Evolutionary conservation across 2,329 filamentous ascomycete genomes (phyloP).

Genomic region (Phialemoniopsis sp.): DNA sequence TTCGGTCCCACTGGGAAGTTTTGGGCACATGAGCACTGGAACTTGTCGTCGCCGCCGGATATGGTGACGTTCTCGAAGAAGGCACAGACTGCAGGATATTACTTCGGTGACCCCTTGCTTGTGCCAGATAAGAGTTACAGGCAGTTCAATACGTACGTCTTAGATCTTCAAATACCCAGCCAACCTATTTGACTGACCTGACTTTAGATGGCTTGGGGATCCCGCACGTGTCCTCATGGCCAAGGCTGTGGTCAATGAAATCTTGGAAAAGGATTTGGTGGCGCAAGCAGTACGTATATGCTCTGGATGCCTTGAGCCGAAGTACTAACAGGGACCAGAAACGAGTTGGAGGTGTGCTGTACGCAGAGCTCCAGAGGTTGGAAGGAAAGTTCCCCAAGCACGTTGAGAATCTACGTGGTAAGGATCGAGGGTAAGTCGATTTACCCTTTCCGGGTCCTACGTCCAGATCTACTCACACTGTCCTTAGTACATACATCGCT

Average conservation of each 20-base stretch:
- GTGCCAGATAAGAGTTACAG: slow-evolving; percentile 78
- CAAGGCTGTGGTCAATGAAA: slow-evolving; percentile 73
- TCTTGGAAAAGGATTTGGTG: slow-evolving; percentile 65
- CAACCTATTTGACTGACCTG: no score
- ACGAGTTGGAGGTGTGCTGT: slow-evolving; percentile 65
- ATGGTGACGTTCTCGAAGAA: slow-evolving; percentile 91
- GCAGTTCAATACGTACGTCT: slow-evolving; percentile 73
- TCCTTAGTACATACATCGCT: slow-evolving; percentile 67
- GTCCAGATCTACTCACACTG: background rate
- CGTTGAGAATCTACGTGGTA: slow-evolving; percentile 70
- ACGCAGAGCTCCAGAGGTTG: slow-evolving; percentile 58
- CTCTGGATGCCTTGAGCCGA: background rate
- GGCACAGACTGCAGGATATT: slow-evolving; percentile 80
- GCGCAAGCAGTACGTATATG: slow-evolving; percentile 45
- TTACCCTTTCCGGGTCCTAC: no score
- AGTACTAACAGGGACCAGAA: no score
- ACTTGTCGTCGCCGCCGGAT: slow-evolving; percentile 66
- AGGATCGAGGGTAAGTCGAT: slow-evolving; percentile 53
- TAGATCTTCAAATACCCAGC: background rate
- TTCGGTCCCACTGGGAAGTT: slow-evolving; percentile 80
- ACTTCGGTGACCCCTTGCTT: slow-evolving; percentile 70
- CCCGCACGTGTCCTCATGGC: slow-evolving; percentile 73
- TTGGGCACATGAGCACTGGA: slow-evolving; percentile 87
- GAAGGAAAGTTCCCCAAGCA: slow-evolving; percentile 64
- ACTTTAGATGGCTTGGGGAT: slow-evolving; percentile 68